Evolutionary conservation across 1,284 basidiomycete genomes (phyloP).

Genomic region (Ustilago vetiveriae): DNA sequence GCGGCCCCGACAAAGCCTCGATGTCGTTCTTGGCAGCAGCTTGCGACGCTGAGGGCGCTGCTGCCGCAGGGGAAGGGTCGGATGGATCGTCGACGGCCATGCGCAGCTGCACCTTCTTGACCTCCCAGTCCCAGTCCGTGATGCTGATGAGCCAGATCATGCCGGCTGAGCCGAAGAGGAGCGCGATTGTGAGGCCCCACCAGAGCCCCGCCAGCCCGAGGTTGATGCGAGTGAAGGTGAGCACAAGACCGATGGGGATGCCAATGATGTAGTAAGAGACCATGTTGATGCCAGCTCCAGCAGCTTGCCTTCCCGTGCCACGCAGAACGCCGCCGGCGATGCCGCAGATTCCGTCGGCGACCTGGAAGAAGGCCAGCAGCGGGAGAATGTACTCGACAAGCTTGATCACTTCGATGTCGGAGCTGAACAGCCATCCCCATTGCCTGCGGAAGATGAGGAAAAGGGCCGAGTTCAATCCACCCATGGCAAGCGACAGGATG

Average conservation of each 20-base stretch:
- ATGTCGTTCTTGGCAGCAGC: constrained; percentile 25
- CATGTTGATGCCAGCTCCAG: constrained; percentile 70
- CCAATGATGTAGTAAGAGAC: constrained; percentile 70
- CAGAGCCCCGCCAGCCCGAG: constrained; percentile 68
- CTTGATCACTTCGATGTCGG: constrained; percentile 77
- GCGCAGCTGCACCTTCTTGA: constrained; percentile 50
- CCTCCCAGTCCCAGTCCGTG: constrained; percentile 68
- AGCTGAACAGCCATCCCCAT: constrained; percentile 86
- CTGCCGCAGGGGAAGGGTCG: constrained; percentile 4
- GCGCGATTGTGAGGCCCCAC: constrained; percentile 69
- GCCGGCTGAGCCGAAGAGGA: constrained; percentile 67
- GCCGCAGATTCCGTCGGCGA: constrained; percentile 77
- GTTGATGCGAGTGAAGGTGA: constrained; percentile 68
- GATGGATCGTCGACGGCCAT: constrained; percentile 52
- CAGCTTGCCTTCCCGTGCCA: constrained; percentile 75
- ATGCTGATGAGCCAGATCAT: constrained; percentile 67
- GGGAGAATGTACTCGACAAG: constrained; percentile 80
- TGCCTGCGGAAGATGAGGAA: constrained; percentile 77
- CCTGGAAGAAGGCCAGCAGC: constrained; percentile 73
- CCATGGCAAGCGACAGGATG: constrained; percentile 34
- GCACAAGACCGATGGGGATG: constrained; percentile 69
- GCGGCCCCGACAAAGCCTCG: constrained; percentile 16
- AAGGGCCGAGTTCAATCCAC: constrained; percentile 71
- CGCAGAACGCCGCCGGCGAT: constrained; percentile 80
- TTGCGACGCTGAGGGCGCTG: constrained; percentile 1